A percentile compares a stretch with the other conserved stretches of the same genome.
These are phyloP conservation scores for Penicillium sp. DNA, from an alignment of 2,329 filamentous ascomycete genomes.

Conservation along the genomic window DNA sequence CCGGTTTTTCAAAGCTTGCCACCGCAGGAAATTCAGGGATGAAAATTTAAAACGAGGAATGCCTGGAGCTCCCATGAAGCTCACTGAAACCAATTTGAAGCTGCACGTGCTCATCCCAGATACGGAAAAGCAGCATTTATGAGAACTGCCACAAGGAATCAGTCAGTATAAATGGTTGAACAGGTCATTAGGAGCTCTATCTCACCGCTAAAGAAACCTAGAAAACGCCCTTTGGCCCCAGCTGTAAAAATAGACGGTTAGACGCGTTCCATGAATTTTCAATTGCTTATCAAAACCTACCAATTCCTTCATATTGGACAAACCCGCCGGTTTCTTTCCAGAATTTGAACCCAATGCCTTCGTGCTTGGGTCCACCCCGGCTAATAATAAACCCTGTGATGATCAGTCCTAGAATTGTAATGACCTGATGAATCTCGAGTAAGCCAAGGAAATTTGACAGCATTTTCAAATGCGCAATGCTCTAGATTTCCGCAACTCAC, in stretches of 20 bases:
- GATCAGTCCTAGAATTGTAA: conserved; percentile 20
- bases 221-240: conserved; percentile 19
- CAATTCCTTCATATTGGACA: conserved; percentile 10
- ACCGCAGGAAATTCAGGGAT: no score
- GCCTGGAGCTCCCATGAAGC: no score
- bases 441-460: background rate
- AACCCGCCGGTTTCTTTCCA: conserved; percentile 18
- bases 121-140: conserved; percentile 21
- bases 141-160: conserved; percentile 3
- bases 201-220: conserved; percentile 20
- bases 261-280: background rate
- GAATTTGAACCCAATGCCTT: conserved; percentile 15
- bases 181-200: background rate
- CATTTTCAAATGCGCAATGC: background rate
- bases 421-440: background rate
- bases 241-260: background rate
- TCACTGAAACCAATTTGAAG: no score
- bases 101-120: no score
- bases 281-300: background rate
- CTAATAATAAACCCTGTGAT: conserved; percentile 16
- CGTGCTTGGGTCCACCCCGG: conserved; percentile 17
- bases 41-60: no score
- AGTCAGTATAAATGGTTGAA: background rate
- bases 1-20: no score
- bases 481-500: background rate